Conservation (phyloP, 1,139 yeast species). For the Wickerhamomyces sp. region DNA sequence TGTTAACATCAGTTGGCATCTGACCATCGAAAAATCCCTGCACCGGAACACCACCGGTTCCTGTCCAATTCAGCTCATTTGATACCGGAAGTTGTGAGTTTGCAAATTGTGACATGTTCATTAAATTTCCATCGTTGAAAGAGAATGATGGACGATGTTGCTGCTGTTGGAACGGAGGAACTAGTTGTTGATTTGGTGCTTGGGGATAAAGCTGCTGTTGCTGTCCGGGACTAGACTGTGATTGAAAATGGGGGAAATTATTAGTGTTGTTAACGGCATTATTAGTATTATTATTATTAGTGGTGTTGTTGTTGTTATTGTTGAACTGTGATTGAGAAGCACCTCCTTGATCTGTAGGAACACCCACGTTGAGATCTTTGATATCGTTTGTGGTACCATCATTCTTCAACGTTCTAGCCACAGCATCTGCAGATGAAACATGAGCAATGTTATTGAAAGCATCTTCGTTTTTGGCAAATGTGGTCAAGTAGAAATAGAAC, state of each 20-base stretch:
- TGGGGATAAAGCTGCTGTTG: no score
- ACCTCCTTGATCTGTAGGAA: neutral
- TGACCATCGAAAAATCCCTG: neutral
- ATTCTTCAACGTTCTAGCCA: slow-evolving; percentile 9
- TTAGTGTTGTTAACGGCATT: neutral
- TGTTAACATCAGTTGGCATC: slow-evolving; percentile 4
- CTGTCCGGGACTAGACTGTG: no score
- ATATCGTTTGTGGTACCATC: neutral
- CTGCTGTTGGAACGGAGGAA: neutral
- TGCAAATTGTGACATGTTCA: neutral
- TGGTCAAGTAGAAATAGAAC: slow-evolving; percentile 22
- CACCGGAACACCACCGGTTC: neutral
- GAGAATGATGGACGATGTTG: no score
- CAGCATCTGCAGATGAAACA: slow-evolving; percentile 11
- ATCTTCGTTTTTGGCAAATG: slow-evolving; percentile 23
- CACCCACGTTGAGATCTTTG: neutral
- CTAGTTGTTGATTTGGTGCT: neutral
- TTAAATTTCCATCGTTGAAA: neutral
- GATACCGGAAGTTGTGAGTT: no score
- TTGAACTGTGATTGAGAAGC: no score
- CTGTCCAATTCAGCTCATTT: neutral
- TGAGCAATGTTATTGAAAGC: slow-evolving; percentile 17
- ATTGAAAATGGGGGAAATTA: neutral
- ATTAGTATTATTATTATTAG: neutral
- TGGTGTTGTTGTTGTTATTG: no score